Base-by-base conservation (phyloP, 176 grass and related monocot species). In the Thinopyrum elongatum region DNA sequence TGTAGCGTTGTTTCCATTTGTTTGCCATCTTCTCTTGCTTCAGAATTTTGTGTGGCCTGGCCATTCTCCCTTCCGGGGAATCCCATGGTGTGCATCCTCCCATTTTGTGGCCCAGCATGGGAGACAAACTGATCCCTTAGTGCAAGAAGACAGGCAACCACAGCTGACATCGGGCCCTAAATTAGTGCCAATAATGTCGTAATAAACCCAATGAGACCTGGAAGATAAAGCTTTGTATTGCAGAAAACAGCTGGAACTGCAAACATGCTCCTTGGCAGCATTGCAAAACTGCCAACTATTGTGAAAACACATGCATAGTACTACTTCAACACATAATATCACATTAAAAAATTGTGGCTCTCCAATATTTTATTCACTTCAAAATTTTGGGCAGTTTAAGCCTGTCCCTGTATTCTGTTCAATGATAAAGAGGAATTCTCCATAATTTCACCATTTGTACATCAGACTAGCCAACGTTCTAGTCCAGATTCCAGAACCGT, bases 91-190 rank as follows among this genome's bases (percentile, higher is more conserved):
- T 65, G 62, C 51, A 73, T 46, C 63, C 55, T 86, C 14, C 19
- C 21, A 13, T 86, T 86, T 76, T 76, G 74, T 89, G 71, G 74
- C 23, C 73, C 88, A 42, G 44, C 57, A 67, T 46, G 78, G 47
- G 65, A 73, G 46, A 39, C 65, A 85, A 85, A 87, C 22, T 30
- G 78, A 85, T 88, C 91, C 82, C 85, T 90, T 68, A 93, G 78
- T 8, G 88, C 71, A 34, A 93, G 85, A 78, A 93, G 77, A 67
- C 81, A 93, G 63, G 44, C 35, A 29, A 90, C 41, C 47, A 93
- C 85, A 74, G 91, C 88, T 74, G 88, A 93, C 38, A 87, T 66
- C 35, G 88, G 88, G 59, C 81, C 91, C 91, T 93, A 51, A 36
- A 87, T 41, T 22, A 74, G 78, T 81, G 81, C 7, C 75, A 80